Evolutionary conservation across 805 yeast genomes (phyloP).

Genomic region (Sugiyamaella valdiviana): DNA sequence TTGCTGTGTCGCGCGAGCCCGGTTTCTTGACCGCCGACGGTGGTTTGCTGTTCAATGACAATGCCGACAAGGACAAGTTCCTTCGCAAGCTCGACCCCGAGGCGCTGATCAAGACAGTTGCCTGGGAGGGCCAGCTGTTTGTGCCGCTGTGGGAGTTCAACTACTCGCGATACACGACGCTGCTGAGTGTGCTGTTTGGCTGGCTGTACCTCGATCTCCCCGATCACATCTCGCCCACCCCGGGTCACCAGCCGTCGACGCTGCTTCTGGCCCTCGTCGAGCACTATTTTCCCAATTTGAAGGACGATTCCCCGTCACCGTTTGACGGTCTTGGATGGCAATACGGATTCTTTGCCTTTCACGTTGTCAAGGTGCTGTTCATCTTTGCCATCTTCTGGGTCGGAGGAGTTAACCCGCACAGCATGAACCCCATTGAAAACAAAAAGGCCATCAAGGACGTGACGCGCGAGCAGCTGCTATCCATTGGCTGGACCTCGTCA

Average conservation of each 20-base stretch:
- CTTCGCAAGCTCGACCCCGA: conserved; percentile 42
- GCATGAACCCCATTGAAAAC: conserved; percentile 37
- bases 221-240: conserved; percentile 82
- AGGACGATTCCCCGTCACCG: conserved; percentile 43
- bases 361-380: conserved; percentile 52
- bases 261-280: conserved; percentile 37
- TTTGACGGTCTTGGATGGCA: conserved; percentile 42
- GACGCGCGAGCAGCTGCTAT: conserved; percentile 41
- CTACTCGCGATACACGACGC: conserved; percentile 25
- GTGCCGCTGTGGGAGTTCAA: conserved; percentile 62
- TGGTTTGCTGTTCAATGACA: conserved; percentile 59
- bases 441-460: conserved; percentile 23
- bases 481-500: conserved; percentile 93
- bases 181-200: conserved; percentile 30
- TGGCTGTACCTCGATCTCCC: conserved; percentile 97
- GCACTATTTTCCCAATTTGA: conserved; percentile 35
- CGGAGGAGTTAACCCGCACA: conserved; percentile 75
- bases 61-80: conserved; percentile 47
- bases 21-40: conserved; percentile 85
- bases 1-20: conserved; percentile 56
- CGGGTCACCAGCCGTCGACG: conserved; percentile 76
- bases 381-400: conserved; percentile 53
- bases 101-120: conserved; percentile 48
- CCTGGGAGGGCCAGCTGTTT: conserved; percentile 89
- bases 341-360: conserved; percentile 64